Evolutionary conservation across 257 asterid species (phyloP).

Genomic region (Fraxinus pennsylvanica): DNA sequence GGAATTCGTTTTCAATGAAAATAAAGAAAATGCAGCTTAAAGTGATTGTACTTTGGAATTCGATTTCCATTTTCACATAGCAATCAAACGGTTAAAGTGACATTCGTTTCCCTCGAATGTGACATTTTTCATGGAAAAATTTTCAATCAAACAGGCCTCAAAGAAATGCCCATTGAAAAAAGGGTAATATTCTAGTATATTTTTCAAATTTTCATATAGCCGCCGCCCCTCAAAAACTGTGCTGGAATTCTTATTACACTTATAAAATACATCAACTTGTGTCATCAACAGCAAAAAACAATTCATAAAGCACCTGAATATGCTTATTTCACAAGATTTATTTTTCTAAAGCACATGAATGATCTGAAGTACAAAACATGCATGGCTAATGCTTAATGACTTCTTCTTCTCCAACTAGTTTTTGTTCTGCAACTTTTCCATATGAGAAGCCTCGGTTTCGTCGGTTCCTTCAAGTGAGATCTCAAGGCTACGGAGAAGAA

Average conservation of each 20-base stretch:
- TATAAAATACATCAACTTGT: neutral
- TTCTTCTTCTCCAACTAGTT: neutral
- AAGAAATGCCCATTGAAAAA: neutral
- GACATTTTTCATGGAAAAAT: too few species aligned
- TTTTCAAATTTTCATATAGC: neutral
- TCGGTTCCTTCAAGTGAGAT: neutral
- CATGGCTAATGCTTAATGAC: neutral
- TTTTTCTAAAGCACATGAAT: neutral
- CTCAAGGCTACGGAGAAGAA: neutral
- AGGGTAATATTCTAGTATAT: too few species aligned
- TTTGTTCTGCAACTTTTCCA: neutral
- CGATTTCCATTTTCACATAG: too few species aligned
- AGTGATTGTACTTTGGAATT: too few species aligned
- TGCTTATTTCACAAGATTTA: too few species aligned
- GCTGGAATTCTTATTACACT: neutral
- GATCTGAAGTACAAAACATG: neutral
- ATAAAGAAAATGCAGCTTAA: too few species aligned
- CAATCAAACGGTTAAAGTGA: too few species aligned
- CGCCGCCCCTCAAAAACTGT: neutral
- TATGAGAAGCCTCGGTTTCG: neutral
- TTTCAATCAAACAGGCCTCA: too few species aligned
- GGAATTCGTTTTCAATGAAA: too few species aligned
- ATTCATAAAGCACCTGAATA: neutral
- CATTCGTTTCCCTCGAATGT: too few species aligned
- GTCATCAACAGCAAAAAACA: neutral